Evolutionary conservation across 108 stramenopile genomes (phyloP).

Genomic region (Nitzschia sp.): DNA sequence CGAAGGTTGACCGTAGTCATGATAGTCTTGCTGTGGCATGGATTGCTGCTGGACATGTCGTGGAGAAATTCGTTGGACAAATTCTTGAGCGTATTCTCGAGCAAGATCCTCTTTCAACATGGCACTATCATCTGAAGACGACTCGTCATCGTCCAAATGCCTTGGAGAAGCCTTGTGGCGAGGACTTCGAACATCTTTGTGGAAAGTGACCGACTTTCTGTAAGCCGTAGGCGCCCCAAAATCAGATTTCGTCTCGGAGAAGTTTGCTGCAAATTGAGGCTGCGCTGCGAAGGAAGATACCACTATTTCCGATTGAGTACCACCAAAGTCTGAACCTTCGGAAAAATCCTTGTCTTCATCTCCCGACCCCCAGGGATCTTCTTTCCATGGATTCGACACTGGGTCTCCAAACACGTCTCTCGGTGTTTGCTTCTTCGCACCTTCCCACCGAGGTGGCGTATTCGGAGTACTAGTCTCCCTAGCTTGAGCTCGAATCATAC

Average conservation of each 20-base stretch:
- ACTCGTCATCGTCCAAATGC: neutral
- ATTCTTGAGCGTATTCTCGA: conserved; percentile 30
- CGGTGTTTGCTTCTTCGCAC: neutral
- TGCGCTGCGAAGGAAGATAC: neutral
- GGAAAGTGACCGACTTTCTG: conserved; percentile 10
- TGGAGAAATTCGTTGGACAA: conserved; percentile 24
- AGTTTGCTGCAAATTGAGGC: neutral
- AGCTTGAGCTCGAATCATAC: neutral
- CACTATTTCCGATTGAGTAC: conserved; percentile 20
- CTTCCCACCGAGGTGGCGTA: conserved; percentile 29
- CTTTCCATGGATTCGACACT: conserved; percentile 29
- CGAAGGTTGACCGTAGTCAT: neutral
- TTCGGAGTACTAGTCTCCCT: neutral
- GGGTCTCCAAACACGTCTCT: conserved; percentile 4
- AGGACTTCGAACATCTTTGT: conserved; percentile 1
- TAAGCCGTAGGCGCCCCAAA: conserved; percentile 15
- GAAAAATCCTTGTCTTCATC: conserved; percentile 20
- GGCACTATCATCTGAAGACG: conserved; percentile 21
- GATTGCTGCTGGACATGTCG: neutral
- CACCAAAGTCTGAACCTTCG: conserved; percentile 16
- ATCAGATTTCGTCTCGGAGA: conserved; percentile 25
- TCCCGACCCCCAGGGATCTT: conserved; percentile 32
- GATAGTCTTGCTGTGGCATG: neutral
- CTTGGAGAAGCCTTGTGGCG: neutral
- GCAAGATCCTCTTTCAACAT: conserved; percentile 29